Evolutionary conservation across 257 asterid species (phyloP).

Genomic region (Echium plantagineum): DNA sequence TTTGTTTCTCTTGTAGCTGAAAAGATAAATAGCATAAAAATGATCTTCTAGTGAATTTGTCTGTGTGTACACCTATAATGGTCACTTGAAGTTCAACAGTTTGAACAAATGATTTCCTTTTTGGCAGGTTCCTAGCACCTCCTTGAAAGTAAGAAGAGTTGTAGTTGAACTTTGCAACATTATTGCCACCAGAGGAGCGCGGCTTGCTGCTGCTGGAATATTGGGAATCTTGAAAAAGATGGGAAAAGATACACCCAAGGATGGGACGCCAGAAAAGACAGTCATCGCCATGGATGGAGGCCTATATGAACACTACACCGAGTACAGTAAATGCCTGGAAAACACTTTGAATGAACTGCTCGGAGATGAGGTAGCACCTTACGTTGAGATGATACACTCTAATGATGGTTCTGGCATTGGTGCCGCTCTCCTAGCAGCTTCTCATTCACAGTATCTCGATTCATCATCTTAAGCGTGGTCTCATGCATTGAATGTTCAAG

Average conservation of each 20-base stretch:
- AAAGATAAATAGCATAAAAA: too few relatives aligned
- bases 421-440: conserved; percentile 63
- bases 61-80: background rate
- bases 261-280: conserved; percentile 25
- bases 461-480: background rate
- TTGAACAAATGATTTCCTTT: background rate
- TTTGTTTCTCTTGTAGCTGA: background rate
- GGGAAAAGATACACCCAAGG: conserved; percentile 32
- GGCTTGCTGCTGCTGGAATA: conserved; percentile 55
- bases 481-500: background rate
- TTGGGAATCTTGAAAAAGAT: conserved; percentile 48
- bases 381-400: conserved; percentile 35
- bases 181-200: conserved; percentile 55
- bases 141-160: conserved; percentile 32
- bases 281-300: conserved; percentile 68
- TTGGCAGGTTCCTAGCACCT: conserved; percentile 37
- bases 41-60: background rate
- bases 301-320: conserved; percentile 45
- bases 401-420: conserved; percentile 69
- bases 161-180: conserved; percentile 44
- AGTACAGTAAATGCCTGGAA: conserved; percentile 38
- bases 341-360: conserved; percentile 35
- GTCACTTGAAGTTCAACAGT: background rate
- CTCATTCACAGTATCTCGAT: conserved; percentile 29
- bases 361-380: conserved; percentile 27